A percentile compares a stretch with the other conserved stretches of the same genome.
Conservation (phyloP, 1,139 yeast genomes). For the Lodderomyces theae region DNA sequence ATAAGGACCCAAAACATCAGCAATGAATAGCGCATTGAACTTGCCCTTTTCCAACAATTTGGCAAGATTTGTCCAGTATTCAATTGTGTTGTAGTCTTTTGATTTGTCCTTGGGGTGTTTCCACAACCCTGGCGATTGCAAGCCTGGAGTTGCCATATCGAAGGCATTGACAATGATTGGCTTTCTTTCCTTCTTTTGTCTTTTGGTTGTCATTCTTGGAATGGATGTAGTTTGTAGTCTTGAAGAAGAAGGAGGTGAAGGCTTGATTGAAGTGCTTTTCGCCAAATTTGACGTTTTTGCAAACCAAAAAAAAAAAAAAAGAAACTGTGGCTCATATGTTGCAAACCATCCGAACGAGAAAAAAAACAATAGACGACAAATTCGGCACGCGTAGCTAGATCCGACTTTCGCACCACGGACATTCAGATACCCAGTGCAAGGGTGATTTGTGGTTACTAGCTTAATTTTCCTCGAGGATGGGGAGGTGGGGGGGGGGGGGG, state of each 20-base stretch:
- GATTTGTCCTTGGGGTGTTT: conserved; percentile 40
- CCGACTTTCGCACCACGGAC: too few species aligned
- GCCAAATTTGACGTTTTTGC: too few species aligned
- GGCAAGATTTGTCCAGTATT: conserved; percentile 46
- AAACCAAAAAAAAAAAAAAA: not conserved
- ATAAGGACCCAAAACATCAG: conserved; percentile 44
- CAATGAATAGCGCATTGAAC: conserved; percentile 42
- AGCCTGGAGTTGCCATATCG: conserved; percentile 36
- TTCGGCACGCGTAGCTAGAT: too few species aligned
- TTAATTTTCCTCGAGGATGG: too few species aligned
- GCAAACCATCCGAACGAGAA: too few species aligned
- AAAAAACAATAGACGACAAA: too few species aligned
- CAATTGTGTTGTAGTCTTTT: conserved; percentile 32
- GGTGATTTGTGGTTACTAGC: too few species aligned
- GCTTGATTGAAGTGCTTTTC: too few species aligned
- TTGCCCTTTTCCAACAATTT: conserved; percentile 43
- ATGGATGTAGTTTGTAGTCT: too few species aligned
- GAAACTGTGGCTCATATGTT: not conserved
- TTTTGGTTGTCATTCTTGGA: conserved; percentile 11
- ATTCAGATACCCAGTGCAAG: too few species aligned
- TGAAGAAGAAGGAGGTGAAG: too few species aligned
- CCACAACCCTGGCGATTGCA: conserved; percentile 40
- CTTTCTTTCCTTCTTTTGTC: conserved; percentile 16
- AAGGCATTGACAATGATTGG: conserved; percentile 38
- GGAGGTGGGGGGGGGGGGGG: too few species aligned